Evolutionary conservation across 306 rosid species (phyloP).

Genomic region (Astragalus membranaceus): DNA sequence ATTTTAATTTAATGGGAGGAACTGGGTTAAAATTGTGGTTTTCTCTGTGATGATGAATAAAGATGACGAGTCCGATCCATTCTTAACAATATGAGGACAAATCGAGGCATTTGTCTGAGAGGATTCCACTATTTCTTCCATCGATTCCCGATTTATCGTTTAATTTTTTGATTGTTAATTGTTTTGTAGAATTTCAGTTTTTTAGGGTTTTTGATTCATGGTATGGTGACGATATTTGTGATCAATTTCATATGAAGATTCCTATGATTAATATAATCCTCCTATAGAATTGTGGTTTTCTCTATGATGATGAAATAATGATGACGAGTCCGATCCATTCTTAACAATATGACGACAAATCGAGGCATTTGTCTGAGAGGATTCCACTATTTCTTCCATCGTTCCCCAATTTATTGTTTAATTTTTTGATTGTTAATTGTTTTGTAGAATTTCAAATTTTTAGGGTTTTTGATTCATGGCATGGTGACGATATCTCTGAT

Average conservation of each 20-base stretch:
- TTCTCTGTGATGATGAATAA: conserved; percentile 65
- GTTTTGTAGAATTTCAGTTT: background rate
- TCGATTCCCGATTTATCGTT: background rate
- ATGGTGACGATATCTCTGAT: conserved; percentile 37
- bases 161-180: background rate
- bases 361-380: conserved; percentile 98
- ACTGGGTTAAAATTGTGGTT: background rate
- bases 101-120: conserved; percentile 97
- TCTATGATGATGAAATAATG: conserved; percentile 60
- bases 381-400: background rate
- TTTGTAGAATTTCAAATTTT: background rate
- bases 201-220: background rate
- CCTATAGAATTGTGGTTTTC: conserved; percentile 48
- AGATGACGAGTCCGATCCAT: conserved; percentile 97
- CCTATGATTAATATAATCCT: conserved; percentile 46
- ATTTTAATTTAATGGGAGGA: too few relatives aligned
- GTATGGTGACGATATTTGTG: conserved; percentile 43
- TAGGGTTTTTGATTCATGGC: background rate
- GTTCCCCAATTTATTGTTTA: background rate
- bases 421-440: background rate
- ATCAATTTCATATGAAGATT: conserved; percentile 27
- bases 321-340: conserved; percentile 97
- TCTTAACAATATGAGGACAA: conserved; percentile 58
- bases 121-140: conserved; percentile 17
- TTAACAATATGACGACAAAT: conserved; percentile 54